A percentile compares a stretch with the other conserved stretches of the same genome.
phyloP scores from a whole-genome alignment of 1,139 yeast genomes.

The Saccharomycopsis phalli region DNA sequence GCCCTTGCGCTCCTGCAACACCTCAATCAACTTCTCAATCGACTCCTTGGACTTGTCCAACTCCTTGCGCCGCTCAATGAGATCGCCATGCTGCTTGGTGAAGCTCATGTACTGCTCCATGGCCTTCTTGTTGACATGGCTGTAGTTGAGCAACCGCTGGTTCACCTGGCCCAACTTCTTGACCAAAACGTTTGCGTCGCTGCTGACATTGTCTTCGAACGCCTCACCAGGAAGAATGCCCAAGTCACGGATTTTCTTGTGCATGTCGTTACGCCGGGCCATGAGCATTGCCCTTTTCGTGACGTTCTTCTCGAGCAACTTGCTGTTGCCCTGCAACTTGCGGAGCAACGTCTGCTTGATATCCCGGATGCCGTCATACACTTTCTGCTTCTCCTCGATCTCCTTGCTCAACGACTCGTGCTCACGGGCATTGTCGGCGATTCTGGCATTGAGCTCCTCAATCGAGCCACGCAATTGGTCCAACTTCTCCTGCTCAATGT shows the following conservation, averaged over 20 bases:
- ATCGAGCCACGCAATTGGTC: constrained; percentile 29
- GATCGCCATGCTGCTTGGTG: constrained; percentile 61
- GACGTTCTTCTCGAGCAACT: constrained; percentile 55
- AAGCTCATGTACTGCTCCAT: constrained; percentile 75
- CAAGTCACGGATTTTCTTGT: constrained; percentile 65
- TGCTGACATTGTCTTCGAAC: constrained; percentile 38
- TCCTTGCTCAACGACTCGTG: constrained; percentile 26
- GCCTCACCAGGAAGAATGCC: constrained; percentile 90
- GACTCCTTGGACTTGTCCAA: constrained; percentile 63
- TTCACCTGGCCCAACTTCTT: constrained; percentile 48
- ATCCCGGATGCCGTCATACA: constrained; percentile 43
- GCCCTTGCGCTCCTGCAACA: constrained; percentile 69
- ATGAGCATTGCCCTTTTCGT: constrained; percentile 54
- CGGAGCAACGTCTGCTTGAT: constrained; percentile 47
- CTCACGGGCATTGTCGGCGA: constrained; percentile 25
- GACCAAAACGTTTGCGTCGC: constrained; percentile 45
- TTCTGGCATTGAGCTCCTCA: constrained; percentile 26
- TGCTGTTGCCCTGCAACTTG: constrained; percentile 54
- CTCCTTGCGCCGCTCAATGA: constrained; percentile 58
- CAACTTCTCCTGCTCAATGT: too few species aligned
- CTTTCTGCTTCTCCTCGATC: constrained; percentile 30
- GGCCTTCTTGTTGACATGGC: constrained; percentile 85
- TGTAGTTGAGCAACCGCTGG: constrained; percentile 50
- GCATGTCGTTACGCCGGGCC: constrained; percentile 63
- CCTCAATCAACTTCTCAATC: constrained; percentile 63